A percentile compares a stretch with the other conserved stretches of the same genome.
phyloP scores from a whole-genome alignment of 148 eudicot species.

The Arctostaphylos glauca region DNA sequence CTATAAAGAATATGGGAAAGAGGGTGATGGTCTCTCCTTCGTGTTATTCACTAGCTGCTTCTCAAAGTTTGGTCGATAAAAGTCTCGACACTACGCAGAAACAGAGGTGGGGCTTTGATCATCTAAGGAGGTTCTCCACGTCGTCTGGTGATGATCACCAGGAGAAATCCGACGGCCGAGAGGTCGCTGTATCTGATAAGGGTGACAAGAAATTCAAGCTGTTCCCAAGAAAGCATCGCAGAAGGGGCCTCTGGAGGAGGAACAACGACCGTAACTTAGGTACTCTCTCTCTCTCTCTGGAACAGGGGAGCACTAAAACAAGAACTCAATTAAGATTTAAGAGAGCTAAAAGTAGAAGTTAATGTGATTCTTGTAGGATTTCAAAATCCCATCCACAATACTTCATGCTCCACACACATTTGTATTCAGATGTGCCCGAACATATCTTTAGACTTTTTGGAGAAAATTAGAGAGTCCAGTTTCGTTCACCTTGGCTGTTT shows the following conservation, averaged over 20 bases:
- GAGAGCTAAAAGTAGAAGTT: neutral
- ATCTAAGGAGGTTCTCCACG: neutral
- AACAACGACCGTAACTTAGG: neutral
- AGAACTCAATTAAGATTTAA: neutral
- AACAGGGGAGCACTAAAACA: neutral
- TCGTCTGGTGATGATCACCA: neutral
- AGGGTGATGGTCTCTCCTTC: conserved; percentile 21
- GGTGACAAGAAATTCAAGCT: conserved; percentile 37
- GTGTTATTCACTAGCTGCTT: conserved; percentile 13
- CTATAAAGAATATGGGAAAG: conserved; percentile 42
- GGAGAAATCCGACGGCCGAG: conserved; percentile 22
- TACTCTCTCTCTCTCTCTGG: neutral
- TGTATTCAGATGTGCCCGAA: no score
- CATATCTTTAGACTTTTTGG: no score
- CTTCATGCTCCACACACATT: neutral
- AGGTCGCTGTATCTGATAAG: conserved; percentile 34
- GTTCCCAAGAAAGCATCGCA: conserved; percentile 38
- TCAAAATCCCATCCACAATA: neutral
- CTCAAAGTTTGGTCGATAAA: conserved; percentile 19
- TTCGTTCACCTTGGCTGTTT: no score
- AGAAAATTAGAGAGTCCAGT: no score
- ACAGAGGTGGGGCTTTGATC: conserved; percentile 8
- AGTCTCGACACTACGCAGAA: neutral
- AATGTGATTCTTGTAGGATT: neutral
- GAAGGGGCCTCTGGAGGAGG: conserved; percentile 17